These are phyloP conservation scores for Plicaturopsis crispa DNA, from an alignment of 768 basidiomycete species.

Conservation along the genomic window DNA sequence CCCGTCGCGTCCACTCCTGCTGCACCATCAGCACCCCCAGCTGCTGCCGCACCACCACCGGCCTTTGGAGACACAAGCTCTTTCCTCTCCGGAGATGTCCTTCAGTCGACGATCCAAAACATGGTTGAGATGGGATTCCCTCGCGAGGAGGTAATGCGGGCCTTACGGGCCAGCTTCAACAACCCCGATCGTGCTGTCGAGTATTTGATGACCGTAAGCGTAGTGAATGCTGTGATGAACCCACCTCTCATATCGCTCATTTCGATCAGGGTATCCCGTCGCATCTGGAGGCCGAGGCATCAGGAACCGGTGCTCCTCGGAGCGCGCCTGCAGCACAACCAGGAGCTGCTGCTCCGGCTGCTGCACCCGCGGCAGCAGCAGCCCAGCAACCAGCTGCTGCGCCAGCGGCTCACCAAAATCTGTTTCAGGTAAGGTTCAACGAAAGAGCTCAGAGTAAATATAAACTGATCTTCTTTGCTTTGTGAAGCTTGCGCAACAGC, in stretches of 20 bases:
- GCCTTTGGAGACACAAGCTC: conserved; percentile 41
- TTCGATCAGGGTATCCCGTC: conserved; percentile 68
- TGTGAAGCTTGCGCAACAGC: conserved; percentile 64
- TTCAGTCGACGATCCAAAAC: conserved; percentile 71
- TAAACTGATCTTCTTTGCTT: background rate
- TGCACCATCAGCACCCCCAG: conserved; percentile 21
- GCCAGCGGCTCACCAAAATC: conserved; percentile 43
- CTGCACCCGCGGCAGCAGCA: conserved; percentile 29
- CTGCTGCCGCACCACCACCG: conserved; percentile 20
- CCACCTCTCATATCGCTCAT: conserved; percentile 7
- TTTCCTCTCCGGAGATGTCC: conserved; percentile 70
- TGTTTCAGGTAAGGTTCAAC: conserved; percentile 69
- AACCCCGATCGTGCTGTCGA: conserved; percentile 99
- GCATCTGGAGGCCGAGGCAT: conserved; percentile 46
- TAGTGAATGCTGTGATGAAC: conserved; percentile 3
- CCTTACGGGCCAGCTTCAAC: conserved; percentile 90
- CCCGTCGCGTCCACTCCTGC: conserved; percentile 26
- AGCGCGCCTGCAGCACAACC: conserved; percentile 27
- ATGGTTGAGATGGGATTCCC: conserved; percentile 96
- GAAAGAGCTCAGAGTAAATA: background rate
- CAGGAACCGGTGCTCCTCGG: conserved; percentile 4
- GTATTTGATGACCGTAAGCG: conserved; percentile 84
- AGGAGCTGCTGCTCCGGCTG: conserved; percentile 25
- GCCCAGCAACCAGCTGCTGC: conserved; percentile 26
- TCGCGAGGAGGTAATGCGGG: conserved; percentile 75